A percentile compares a stretch with the other conserved stretches of the same genome.
These are phyloP conservation scores for Trichoderma erinaceum DNA, from an alignment of 495 filamentous ascomycete species.

Conservation along the genomic window DNA sequence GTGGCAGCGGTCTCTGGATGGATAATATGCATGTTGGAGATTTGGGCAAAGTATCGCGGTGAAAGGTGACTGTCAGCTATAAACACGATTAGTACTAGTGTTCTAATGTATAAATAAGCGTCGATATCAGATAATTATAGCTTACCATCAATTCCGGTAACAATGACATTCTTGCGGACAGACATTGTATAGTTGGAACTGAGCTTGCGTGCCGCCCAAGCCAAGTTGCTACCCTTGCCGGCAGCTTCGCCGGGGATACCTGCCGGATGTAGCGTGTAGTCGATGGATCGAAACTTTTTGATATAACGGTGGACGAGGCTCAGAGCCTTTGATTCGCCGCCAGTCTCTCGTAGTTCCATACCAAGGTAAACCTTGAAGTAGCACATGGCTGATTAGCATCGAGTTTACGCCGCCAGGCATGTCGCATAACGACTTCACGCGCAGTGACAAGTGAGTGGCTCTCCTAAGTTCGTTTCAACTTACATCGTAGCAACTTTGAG, in stretches of 20 bases:
- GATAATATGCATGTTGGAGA: slow-evolving; percentile 52
- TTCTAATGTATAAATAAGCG: too few relatives aligned
- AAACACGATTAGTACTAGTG: not conserved
- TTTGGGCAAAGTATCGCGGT: slow-evolving; percentile 55
- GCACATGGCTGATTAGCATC: slow-evolving; percentile 1
- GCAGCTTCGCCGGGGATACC: slow-evolving; percentile 57
- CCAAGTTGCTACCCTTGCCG: slow-evolving; percentile 63
- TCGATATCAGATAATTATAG: slow-evolving; percentile 18
- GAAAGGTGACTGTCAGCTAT: slow-evolving; percentile 64
- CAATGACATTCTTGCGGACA: slow-evolving; percentile 52
- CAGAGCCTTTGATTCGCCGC: slow-evolving; percentile 48
- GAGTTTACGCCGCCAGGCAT: not conserved
- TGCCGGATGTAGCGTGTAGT: slow-evolving; percentile 54
- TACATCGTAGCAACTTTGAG: slow-evolving; percentile 59
- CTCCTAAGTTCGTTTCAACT: slow-evolving; percentile 24
- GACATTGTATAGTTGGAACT: slow-evolving; percentile 47
- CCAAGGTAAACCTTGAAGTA: slow-evolving; percentile 56
- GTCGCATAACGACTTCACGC: not conserved
- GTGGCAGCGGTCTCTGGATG: slow-evolving; percentile 49
- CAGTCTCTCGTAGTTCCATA: slow-evolving; percentile 59
- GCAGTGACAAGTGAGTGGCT: not conserved
- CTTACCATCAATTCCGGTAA: slow-evolving; percentile 66
- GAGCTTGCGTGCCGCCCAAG: slow-evolving; percentile 57
- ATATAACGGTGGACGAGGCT: slow-evolving; percentile 48
- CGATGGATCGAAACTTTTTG: slow-evolving; percentile 54